Evolutionary conservation across 2,329 filamentous ascomycete genomes (phyloP), one percentile per base, ranked within the genome.

Genomic region (Diaporthe sp.): DNA sequence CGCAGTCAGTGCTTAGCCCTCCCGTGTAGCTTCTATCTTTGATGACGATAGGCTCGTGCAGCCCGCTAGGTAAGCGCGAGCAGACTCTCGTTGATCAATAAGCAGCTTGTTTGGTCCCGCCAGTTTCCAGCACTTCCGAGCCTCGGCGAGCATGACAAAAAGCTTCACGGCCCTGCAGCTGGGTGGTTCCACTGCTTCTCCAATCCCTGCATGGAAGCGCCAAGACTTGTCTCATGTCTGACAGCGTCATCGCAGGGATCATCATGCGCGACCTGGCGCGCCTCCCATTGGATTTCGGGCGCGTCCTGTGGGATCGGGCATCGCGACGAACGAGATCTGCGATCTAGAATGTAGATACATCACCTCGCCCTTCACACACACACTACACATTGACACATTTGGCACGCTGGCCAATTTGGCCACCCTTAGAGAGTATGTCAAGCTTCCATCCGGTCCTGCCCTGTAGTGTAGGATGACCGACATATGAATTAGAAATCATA

Each of bases 211-310:
- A 68, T 52, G 33, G 64, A 68, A 68, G n/a, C 33, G 47, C 64
- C 64, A 68, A 68, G 64, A 67, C 45, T 28, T 35, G 42, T 22
- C 45, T 12, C 19, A 33, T 35, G 68, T 71, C 68, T 35, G 19
- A 30, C 58, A 71, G 72, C 72, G 47, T 61, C 55, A 64, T 71
- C 58, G 28, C 73, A 75, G 73, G 73, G 73, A 69, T 75, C 33
- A 30, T 72, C 52, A 64, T 72, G 50, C 70, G 42, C 47, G 69
- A 57, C 40, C 58, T 30, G 52, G 33, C 74, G 71, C 74, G 71
- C 38, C 38, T 3, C 54, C 28, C 19, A 61, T 54, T 69, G 47
- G 70, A 42, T 72, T 64, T 3, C 22, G 28, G 42, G 28, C 55
- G 47, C 64, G 61, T 68, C 69, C 15, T 40, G 33, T 54, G 40